Evolutionary conservation across 352 stramenopile genomes (phyloP), one percentile per base, ranked within the genome.

Genomic region (Saprolegnia diclina): DNA sequence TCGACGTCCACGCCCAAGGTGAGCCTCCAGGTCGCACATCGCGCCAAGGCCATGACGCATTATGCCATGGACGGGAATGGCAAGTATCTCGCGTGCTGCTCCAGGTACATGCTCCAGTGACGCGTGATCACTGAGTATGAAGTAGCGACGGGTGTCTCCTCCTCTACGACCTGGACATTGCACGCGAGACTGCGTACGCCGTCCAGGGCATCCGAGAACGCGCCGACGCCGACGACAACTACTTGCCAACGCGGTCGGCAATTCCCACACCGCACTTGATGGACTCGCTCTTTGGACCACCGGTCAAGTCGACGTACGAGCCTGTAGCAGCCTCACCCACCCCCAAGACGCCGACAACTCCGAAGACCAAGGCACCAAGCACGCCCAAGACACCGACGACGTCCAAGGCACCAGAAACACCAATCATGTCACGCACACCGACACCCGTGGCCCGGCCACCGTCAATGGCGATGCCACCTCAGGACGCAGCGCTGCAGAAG

Each of bases 151-250:
- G 84, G 0, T 89, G 76, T 59, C 64, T 94, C 50, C 72, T 94
- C 26, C 74, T 94, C 4, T 92, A 92, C 70, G 86, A 92, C 67
- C 70, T 94, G 71, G 82, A 92, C 21, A 90, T 93, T 61, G 79
- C 83, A 32, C 69, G 79, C 29, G 79, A 90, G 65, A 90, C 84
- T 1, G 79, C 82, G 50, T 44, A 68, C 40, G 73, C 76, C 18
- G 73, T 76, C 19, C 75, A 83, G 22, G 54, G 68, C 10, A 67
- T 74, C 16, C 73, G 81, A 26, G 76, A 63, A 35, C 54, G 88
- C 0, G 19, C 77, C 9, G 77, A 88, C 10, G 50, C 82, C n/a
- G 73, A 81, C 0, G 69, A 81, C 40, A 67, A 72, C 22, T 71
- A 54, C n/a, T 50, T 90, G 5, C 71, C 46, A 4, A 84, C 72